phyloP scores from a whole-genome alignment of 208 protist genomes.

The Acanthamoeba triangularis region DNA sequence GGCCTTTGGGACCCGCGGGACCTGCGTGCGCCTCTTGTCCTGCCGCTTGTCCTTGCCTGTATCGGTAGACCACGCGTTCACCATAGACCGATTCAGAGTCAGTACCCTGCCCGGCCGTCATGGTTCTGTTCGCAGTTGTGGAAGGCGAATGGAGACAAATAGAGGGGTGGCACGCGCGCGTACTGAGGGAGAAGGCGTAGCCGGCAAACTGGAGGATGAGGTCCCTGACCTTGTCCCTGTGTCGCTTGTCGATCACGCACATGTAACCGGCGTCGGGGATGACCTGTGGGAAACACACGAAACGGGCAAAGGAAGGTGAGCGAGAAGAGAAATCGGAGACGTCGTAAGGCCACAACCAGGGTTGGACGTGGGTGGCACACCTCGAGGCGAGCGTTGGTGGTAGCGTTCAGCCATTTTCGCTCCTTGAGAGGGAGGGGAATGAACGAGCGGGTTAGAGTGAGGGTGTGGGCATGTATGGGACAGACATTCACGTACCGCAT shows the following conservation, averaged over 20 bases:
- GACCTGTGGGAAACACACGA: background rate
- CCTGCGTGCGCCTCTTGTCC: conserved; percentile 11
- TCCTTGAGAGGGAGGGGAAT: background rate
- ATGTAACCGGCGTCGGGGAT: conserved; percentile 63
- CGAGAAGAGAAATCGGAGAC: background rate
- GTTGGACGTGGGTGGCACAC: background rate
- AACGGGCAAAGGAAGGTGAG: no score
- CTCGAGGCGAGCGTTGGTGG: conserved; percentile 41
- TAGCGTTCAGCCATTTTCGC: conserved; percentile 41
- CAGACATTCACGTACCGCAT: background rate
- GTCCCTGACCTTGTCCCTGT: conserved; percentile 58
- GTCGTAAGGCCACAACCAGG: no score
- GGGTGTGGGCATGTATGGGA: no score
- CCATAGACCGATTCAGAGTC: background rate
- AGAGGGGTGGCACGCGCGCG: background rate
- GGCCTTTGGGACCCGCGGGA: background rate
- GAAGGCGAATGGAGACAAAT: no score
- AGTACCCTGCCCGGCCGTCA: no score
- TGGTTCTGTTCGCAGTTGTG: no score
- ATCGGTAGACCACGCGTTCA: background rate
- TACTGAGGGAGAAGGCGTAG: conserved; percentile 65
- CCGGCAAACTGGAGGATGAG: conserved; percentile 48
- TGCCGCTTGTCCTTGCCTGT: conserved; percentile 36
- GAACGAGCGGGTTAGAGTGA: background rate
- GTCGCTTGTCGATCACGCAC: conserved; percentile 52